Evolutionary conservation across 78 protist genomes (phyloP).

Genomic region (Pigoraptor vietnamica): DNA sequence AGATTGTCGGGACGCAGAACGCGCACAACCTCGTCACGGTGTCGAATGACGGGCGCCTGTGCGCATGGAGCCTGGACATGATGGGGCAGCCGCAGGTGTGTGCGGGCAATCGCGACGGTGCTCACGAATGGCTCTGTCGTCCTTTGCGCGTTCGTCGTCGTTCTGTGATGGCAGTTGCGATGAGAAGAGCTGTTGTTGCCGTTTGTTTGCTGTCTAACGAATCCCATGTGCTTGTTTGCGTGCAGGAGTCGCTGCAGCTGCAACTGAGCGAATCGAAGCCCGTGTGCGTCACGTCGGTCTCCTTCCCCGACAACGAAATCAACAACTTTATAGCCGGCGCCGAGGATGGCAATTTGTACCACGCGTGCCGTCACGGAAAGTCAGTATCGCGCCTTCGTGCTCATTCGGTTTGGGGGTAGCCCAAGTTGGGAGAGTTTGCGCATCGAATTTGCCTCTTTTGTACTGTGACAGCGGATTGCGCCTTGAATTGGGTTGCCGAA

Average conservation of each 20-base stretch:
- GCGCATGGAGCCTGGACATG: slow-evolving; percentile 74
- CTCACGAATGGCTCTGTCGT: not conserved
- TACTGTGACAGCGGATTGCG: too few species aligned
- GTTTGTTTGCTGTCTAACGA: too few species aligned
- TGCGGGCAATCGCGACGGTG: not conserved
- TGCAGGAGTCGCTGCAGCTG: not conserved
- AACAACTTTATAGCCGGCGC: slow-evolving; percentile 59
- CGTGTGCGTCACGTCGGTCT: slow-evolving; percentile 32
- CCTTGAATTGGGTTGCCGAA: too few species aligned
- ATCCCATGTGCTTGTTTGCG: not conserved
- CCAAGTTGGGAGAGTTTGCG: too few species aligned
- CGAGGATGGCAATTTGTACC: slow-evolving; percentile 66
- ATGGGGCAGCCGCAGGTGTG: slow-evolving; percentile 56
- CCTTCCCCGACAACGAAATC: slow-evolving; percentile 58
- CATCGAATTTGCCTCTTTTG: not conserved
- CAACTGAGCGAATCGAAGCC: not conserved
- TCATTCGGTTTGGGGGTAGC: slow-evolving; percentile 8
- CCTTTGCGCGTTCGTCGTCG: too few species aligned
- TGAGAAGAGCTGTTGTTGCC: too few species aligned
- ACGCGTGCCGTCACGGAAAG: slow-evolving; percentile 43
- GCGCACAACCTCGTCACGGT: slow-evolving; percentile 68
- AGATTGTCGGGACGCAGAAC: slow-evolving; percentile 66
- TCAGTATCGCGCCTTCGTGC: not conserved
- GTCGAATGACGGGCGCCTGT: slow-evolving; percentile 69
- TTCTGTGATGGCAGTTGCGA: too few species aligned